These are phyloP conservation scores for Fusarium bactridioides DNA, from an alignment of 2,329 filamentous ascomycete genomes.

Conservation along the genomic window DNA sequence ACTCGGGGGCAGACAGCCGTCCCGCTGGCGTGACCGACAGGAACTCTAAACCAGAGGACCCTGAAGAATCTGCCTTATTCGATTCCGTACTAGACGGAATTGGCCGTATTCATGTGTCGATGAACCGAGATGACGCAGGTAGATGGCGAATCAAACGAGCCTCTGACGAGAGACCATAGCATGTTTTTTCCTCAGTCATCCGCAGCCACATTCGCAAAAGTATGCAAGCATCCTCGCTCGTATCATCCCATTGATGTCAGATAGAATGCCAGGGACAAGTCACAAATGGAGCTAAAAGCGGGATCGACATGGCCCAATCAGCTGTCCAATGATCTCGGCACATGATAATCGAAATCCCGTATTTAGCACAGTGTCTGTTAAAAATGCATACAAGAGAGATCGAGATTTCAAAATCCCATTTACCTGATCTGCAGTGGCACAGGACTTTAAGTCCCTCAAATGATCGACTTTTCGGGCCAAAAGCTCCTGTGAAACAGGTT, in stretches of 20 bases:
- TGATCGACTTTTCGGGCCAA: not conserved
- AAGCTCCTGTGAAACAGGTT: not conserved
- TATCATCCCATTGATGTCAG: not conserved
- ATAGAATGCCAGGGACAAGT: not conserved
- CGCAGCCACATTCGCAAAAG: not conserved
- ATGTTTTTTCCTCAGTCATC: not conserved
- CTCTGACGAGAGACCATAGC: constrained; percentile 28
- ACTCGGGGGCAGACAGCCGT: not conserved
- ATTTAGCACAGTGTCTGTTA: constrained; percentile 3
- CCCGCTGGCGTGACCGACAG: not conserved
- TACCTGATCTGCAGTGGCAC: not conserved
- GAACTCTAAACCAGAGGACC: constrained; percentile 10
- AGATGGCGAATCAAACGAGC: constrained; percentile 51
- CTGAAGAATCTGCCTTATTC: constrained; percentile 44
- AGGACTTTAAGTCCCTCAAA: not conserved
- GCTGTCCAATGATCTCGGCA: not conserved
- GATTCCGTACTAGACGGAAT: constrained; percentile 50
- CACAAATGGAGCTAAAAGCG: not conserved
- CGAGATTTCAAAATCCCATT: not conserved
- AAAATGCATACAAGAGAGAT: not conserved
- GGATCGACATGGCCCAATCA: constrained; percentile 15
- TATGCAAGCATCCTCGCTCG: not conserved
- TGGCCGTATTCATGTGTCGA: constrained; percentile 45
- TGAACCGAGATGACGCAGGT: constrained; percentile 49
- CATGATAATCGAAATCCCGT: not conserved